Conservation (phyloP, 1,284 basidiomycete genomes). For the Sporisorium iseilematis-ciliati region DNA sequence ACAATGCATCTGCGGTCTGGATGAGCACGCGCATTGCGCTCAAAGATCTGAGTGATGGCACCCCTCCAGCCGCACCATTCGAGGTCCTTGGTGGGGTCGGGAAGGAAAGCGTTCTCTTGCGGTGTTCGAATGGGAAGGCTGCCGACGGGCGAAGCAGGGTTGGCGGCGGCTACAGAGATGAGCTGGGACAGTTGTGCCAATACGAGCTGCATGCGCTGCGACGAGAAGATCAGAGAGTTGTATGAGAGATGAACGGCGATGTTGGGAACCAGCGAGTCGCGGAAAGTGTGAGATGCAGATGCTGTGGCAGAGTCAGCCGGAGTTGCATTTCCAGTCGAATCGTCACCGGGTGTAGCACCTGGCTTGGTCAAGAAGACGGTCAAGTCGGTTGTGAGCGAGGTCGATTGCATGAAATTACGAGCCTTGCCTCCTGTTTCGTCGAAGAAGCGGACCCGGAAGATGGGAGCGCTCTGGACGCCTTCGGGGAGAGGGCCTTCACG, state of each 20-base stretch:
- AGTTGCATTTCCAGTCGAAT: constrained; percentile 9
- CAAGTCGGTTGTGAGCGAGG: constrained; percentile 86
- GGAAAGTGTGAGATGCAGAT: constrained; percentile 32
- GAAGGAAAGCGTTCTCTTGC: constrained; percentile 80
- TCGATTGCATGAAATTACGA: constrained; percentile 69
- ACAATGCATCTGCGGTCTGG: constrained; percentile 66
- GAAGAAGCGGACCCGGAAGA: constrained; percentile 96
- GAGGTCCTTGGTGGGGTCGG: constrained; percentile 86
- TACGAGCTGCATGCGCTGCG: constrained; percentile 80
- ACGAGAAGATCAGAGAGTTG: constrained; percentile 93
- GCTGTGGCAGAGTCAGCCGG: constrained; percentile 20
- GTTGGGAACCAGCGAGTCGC: constrained; percentile 72
- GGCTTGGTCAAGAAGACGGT: constrained; percentile 76
- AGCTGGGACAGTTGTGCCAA: constrained; percentile 88
- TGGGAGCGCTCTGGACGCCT: constrained; percentile 62
- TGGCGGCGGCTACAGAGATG: constrained; percentile 78
- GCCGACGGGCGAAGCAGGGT: constrained; percentile 69
- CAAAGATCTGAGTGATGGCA: constrained; percentile 82
- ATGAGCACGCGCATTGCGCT: constrained; percentile 61
- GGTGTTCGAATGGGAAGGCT: constrained; percentile 72
- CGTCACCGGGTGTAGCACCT: constrained; percentile 50
- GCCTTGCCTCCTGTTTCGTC: constrained; percentile 82
- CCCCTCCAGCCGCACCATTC: constrained; percentile 98
- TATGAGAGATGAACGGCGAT: constrained; percentile 87
- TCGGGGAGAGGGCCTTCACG: constrained; percentile 49